These are phyloP conservation scores for Hamamelis virginiana DNA, from an alignment of 164 flowering plant genomes.

Conservation along the genomic window DNA sequence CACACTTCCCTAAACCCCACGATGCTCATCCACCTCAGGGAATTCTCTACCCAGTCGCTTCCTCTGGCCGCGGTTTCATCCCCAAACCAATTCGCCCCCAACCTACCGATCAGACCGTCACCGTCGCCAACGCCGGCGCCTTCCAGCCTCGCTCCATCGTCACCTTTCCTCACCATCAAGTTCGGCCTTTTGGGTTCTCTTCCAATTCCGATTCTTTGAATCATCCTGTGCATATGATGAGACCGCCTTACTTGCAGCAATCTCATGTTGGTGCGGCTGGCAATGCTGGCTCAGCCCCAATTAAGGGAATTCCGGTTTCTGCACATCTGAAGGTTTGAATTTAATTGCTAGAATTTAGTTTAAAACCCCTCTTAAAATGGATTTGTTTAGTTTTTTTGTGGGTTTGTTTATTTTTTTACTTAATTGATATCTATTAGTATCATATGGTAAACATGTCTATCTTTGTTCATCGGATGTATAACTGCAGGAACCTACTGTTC, in stretches of 20 bases:
- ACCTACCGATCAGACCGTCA: conserved; percentile 34
- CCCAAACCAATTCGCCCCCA: conserved; percentile 23
- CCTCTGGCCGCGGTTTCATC: conserved; percentile 39
- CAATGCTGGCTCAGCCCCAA: conserved; percentile 10
- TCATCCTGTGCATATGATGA: conserved; percentile 18
- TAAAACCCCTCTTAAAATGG: too few relatives aligned
- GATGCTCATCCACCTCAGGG: conserved; percentile 13
- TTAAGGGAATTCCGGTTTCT: conserved; percentile 20
- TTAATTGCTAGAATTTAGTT: neutral
- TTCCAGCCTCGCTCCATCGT: conserved; percentile 16
- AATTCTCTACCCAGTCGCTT: conserved; percentile 30
- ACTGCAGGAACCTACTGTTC: too few relatives aligned
- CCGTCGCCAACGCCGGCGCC: conserved; percentile 28
- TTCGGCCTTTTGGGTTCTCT: conserved; percentile 17
- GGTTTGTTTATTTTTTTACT: too few relatives aligned
- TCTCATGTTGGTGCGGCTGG: conserved; percentile 2
- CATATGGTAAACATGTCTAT: too few relatives aligned
- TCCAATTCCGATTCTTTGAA: conserved; percentile 10
- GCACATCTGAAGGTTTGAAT: conserved; percentile 27
- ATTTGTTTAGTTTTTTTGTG: too few relatives aligned
- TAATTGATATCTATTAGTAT: too few relatives aligned
- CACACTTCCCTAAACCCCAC: conserved; percentile 11
- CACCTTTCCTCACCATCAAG: conserved; percentile 14
- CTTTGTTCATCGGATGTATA: too few relatives aligned
- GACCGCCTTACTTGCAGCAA: conserved; percentile 23